Conservation (phyloP, 2,329 filamentous ascomycete genomes). For the Colletotrichum neosansevieriae region DNA sequence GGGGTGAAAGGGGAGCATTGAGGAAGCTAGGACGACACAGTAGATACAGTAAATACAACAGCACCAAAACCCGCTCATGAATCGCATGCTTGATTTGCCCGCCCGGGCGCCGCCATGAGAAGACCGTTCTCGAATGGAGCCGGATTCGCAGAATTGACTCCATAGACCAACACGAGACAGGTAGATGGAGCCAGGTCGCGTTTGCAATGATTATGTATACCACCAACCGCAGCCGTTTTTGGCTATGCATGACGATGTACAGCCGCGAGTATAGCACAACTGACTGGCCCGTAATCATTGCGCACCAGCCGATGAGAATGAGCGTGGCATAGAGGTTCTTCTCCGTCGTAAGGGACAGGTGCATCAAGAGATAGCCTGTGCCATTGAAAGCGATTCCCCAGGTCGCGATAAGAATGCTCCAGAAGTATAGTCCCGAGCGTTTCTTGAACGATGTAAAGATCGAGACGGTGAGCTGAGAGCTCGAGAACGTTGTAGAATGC, state of each 20-base stretch:
- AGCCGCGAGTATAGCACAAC: conserved; percentile 72
- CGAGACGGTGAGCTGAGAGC: conserved; percentile 51
- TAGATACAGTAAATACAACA: too few species aligned
- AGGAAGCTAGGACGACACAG: too few species aligned
- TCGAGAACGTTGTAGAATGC: conserved; percentile 53
- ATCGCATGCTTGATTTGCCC: too few species aligned
- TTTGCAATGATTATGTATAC: conserved; percentile 69
- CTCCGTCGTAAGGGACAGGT: conserved; percentile 52
- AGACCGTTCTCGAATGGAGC: conserved; percentile 47
- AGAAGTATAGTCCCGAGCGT: conserved; percentile 53
- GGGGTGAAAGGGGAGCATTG: too few species aligned
- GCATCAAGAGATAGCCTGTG: conserved; percentile 61
- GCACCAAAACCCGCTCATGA: too few species aligned
- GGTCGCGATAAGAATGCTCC: conserved; percentile 52
- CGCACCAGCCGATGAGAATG: conserved; percentile 56
- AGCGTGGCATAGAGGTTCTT: conserved; percentile 48
- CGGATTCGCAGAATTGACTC: conserved; percentile 56
- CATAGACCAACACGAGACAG: conserved; percentile 67
- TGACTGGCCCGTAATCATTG: conserved; percentile 71
- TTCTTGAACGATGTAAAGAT: conserved; percentile 52
- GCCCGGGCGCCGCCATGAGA: too few species aligned
- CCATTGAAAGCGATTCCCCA: conserved; percentile 53
- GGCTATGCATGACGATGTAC: conserved; percentile 67
- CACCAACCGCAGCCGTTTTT: conserved; percentile 59
- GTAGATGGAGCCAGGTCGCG: conserved; percentile 64